Evolutionary conservation across 768 basidiomycete species (phyloP).

Genomic region (Pleurotus platypus): DNA sequence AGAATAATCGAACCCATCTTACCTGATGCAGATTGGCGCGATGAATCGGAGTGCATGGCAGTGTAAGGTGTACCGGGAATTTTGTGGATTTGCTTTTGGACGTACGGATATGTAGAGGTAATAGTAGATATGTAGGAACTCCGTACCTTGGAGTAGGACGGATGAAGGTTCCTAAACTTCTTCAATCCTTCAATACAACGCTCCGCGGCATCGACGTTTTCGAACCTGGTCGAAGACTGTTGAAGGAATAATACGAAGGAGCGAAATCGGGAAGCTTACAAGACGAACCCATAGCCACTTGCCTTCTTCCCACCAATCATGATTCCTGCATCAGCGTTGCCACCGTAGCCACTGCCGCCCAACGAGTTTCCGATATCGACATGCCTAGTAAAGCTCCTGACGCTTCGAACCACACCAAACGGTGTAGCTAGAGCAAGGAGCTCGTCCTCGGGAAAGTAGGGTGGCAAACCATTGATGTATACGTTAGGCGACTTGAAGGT

Average conservation of each 20-base stretch:
- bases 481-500: constrained; percentile 65
- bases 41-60: constrained; percentile 15
- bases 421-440: constrained; percentile 66
- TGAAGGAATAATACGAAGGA: neutral
- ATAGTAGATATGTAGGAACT: constrained; percentile 6
- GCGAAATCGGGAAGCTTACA: neutral
- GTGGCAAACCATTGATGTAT: constrained; percentile 85
- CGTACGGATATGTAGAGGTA: neutral
- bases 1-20: constrained; percentile 6
- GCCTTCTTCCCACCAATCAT: constrained; percentile 1
- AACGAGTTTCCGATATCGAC: constrained; percentile 47
- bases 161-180: constrained; percentile 75
- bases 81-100: constrained; percentile 60
- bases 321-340: constrained; percentile 5
- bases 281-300: constrained; percentile 9
- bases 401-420: constrained; percentile 75
- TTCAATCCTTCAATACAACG: constrained; percentile 70
- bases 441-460: constrained; percentile 79
- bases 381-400: constrained; percentile 80
- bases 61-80: constrained; percentile 75
- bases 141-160: constrained; percentile 80
- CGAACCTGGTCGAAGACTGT: constrained; percentile 46
- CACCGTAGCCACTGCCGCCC: constrained; percentile 31
- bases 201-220: constrained; percentile 62
- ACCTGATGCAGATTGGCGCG: constrained; percentile 12